Conservation (phyloP, 2,329 filamentous ascomycete species). For the Fusarium nelsonii region DNA sequence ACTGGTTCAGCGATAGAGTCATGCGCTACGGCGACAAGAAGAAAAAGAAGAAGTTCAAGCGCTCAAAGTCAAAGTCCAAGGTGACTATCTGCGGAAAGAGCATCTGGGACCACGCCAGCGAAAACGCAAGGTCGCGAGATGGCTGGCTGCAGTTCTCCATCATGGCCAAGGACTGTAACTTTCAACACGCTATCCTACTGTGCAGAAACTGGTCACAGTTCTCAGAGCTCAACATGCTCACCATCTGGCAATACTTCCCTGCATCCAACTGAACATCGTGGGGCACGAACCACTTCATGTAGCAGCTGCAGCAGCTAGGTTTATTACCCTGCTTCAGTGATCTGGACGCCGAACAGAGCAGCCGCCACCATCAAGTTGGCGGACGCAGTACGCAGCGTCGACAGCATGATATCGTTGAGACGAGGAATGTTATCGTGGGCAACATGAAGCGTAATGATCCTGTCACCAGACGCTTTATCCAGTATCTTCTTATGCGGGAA, state of each 20-base stretch:
- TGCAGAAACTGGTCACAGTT: conserved; percentile 51
- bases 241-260: conserved; percentile 47
- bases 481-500: conserved; percentile 46
- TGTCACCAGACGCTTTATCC: conserved; percentile 47
- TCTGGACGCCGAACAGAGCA: conserved; percentile 37
- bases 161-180: conserved; percentile 48
- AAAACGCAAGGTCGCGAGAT: conserved; percentile 50
- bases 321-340: conserved; percentile 50
- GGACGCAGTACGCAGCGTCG: conserved; percentile 40
- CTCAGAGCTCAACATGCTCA: conserved; percentile 45
- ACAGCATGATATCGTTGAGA: conserved; percentile 46
- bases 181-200: conserved; percentile 47
- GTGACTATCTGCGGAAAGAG: conserved; percentile 46
- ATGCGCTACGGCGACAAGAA: neutral
- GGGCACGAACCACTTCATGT: conserved; percentile 37
- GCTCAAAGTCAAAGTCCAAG: conserved; percentile 39
- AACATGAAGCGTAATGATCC: conserved; percentile 50
- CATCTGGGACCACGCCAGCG: conserved; percentile 50
- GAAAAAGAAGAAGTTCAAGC: conserved; percentile 7
- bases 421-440: conserved; percentile 47
- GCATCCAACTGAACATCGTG: conserved; percentile 48
- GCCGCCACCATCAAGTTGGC: conserved; percentile 35
- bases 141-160: conserved; percentile 51
- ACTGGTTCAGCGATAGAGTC: conserved; percentile 41
- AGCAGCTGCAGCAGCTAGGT: conserved; percentile 46